Evolutionary conservation across 768 basidiomycete species (phyloP), one percentile per base, ranked within the genome.

Genomic region (Auriscalpium microsporum): DNA sequence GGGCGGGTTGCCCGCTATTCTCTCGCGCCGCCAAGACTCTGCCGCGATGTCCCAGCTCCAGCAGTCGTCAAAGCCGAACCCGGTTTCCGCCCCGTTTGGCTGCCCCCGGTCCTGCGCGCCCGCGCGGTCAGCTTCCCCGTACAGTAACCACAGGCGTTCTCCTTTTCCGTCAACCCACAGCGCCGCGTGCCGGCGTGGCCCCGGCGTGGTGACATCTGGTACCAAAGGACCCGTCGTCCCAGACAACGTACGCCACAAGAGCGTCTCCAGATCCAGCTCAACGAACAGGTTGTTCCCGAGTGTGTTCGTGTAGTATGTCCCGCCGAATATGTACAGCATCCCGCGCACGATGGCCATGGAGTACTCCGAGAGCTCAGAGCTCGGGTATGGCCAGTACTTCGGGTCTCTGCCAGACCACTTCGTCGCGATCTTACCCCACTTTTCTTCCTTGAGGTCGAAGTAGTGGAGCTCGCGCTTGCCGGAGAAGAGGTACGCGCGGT

Each of bases 271-370:
- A 56, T 75, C 68, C 9, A 76, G 64, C 14, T 63, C 69, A 60
- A 71, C 69, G 61, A 75, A 68, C 38, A 72, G 56, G 58, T 75
- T 73, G 52, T 67, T 68, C 11, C 73, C 73, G 45, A 74, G 60
- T 13, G 54, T 56, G 9, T 62, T 67, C 10, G 36, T 56, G n/a
- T 54, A 47, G 50, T 71, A 68, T 3, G 58, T 59, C 3, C 74
- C 75, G 2, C 71, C 72, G 52, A 76, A 75, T 13, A 75, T 65
- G 54, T 73, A 73, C 1, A 76, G 52, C 42, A 68, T 72, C 36
- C 66, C 65, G 13, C 66, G 56, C 23, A 69, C 61, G 44, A 63
- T 45, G 16, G 52, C 57, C 53, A 57, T 54, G 13, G 54, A 45
- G 52, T 59, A 66, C 45, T 60, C 59, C 7, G 44, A 53, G 42